A percentile compares a stretch with the other conserved stretches of the same genome.
These are phyloP conservation scores for Dentipellis fragilis DNA, from an alignment of 768 basidiomycete species.

Conservation along the genomic window DNA sequence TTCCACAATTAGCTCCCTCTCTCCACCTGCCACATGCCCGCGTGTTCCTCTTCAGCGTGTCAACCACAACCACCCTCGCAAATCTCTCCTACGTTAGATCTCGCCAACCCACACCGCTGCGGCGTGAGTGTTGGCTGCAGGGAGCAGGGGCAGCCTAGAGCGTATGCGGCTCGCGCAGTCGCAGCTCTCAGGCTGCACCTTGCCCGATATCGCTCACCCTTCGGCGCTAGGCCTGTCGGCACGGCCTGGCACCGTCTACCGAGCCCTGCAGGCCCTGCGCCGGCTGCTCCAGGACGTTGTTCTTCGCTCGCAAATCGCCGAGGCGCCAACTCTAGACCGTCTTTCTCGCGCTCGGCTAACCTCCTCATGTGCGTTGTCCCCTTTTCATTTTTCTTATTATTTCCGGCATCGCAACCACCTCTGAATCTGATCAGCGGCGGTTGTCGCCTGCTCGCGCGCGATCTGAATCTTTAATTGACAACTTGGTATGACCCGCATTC, in stretches of 20 bases:
- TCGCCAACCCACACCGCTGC: too few relatives aligned
- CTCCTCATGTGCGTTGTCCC: background rate
- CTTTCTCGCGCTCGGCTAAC: background rate
- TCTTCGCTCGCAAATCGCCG: slow-evolving; percentile 3
- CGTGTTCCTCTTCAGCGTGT: too few relatives aligned
- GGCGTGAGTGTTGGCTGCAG: background rate
- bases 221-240: slow-evolving; percentile 13
- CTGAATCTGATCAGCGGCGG: background rate
- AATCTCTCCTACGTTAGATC: too few relatives aligned
- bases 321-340: background rate
- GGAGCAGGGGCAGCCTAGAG: background rate
- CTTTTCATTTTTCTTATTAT: background rate
- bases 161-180: background rate
- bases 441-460: background rate
- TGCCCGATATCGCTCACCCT: background rate
- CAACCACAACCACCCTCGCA: too few relatives aligned
- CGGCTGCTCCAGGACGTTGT: slow-evolving; percentile 2
- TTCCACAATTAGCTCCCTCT: background rate
- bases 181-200: background rate
- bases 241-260: background rate
- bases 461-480: too few relatives aligned
- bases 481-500: too few relatives aligned
- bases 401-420: background rate
- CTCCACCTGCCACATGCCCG: background rate
- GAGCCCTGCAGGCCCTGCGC: background rate